These are phyloP conservation scores for Plasmodium relictum DNA, from an alignment of 169 alveolate species.

Conservation along the genomic window DNA sequence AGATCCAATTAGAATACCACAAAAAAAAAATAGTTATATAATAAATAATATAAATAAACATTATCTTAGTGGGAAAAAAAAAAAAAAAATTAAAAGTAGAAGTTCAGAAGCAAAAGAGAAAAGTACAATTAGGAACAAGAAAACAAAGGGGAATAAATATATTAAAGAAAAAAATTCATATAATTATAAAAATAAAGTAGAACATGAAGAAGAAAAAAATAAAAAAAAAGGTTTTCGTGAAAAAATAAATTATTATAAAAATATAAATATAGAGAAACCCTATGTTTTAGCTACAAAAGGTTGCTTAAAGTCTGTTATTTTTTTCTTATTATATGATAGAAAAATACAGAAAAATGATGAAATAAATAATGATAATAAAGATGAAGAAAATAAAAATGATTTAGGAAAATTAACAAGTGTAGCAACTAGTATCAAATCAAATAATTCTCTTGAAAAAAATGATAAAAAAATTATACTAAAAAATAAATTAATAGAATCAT, in stretches of 20 bases:
- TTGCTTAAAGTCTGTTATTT: conserved; percentile 60
- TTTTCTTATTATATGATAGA: conserved; percentile 48
- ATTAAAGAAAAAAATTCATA: background rate
- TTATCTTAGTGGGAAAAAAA: conserved; percentile 6
- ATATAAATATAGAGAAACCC: conserved; percentile 53
- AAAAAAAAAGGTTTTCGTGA: conserved; percentile 27
- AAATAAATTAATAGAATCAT: conserved; percentile 4
- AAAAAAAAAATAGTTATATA: conserved; percentile 16
- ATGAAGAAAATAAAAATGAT: background rate
- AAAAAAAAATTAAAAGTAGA: conserved; percentile 1
- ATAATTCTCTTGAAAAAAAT: background rate
- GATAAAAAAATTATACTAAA: conserved; percentile 8
- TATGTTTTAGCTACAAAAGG: conserved; percentile 76
- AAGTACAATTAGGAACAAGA: conserved; percentile 8
- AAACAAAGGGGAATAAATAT: background rate
- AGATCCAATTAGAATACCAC: conserved; percentile 75
- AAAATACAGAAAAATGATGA: conserved; percentile 7
- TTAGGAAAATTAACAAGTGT: background rate
- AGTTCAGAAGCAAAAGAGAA: background rate
- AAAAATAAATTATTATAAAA: conserved; percentile 48
- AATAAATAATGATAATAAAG: background rate
- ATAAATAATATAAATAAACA: conserved; percentile 6
- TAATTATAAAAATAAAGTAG: background rate
- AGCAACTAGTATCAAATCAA: background rate
- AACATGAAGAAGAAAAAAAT: conserved; percentile 7